Evolutionary conservation across 768 basidiomycete species (phyloP), one percentile per base, ranked within the genome.

Genomic region (Leccinum pellstonianum): DNA sequence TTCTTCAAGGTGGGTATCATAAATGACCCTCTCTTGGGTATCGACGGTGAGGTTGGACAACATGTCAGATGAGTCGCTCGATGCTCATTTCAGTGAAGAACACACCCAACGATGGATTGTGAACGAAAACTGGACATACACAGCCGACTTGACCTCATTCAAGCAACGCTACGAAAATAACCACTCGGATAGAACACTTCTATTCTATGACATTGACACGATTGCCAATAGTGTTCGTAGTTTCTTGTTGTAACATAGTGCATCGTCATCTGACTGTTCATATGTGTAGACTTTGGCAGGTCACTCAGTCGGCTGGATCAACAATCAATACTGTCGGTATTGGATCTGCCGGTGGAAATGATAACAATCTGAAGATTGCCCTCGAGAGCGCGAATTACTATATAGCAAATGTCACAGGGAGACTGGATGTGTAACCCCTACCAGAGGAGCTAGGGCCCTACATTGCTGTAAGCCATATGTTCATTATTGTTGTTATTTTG

Each of bases 91-190:
- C 14, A 11, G 17, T 35, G 29, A 52, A 84, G 82, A 85, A 57
- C 82, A 80, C 58, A 80, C 79, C 1, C 76, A 84, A 64, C 75
- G 84, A 61, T 85, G 83, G 83, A 73, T 85, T 49, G 76, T 77
- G 35, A 72, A 79, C 54, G 83, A 85, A 56, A 81, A 82, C 58
- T 86, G 85, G 83, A 83, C 81, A 0, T 84, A 83, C 62, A 83
- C 81, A 0, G 81, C 83, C 4, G 81, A 83, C 64, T 57, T 85
- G 38, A 65, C 78, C 1, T 80, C 83, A 6, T 25, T 83, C 59
- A 63, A 74, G 21, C 56, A 69, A 49, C 66, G 63, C 6, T 54
- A 73, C 21, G 53, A 66, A 15, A 48, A 68, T 1, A 52, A 43
- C 23, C 35, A 62, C 31, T 62, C 66, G 8, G 66, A 76, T 25